These are phyloP conservation scores for Aegilops tauschii DNA, from an alignment of 176 grass and related monocot genomes.

Conservation along the genomic window DNA sequence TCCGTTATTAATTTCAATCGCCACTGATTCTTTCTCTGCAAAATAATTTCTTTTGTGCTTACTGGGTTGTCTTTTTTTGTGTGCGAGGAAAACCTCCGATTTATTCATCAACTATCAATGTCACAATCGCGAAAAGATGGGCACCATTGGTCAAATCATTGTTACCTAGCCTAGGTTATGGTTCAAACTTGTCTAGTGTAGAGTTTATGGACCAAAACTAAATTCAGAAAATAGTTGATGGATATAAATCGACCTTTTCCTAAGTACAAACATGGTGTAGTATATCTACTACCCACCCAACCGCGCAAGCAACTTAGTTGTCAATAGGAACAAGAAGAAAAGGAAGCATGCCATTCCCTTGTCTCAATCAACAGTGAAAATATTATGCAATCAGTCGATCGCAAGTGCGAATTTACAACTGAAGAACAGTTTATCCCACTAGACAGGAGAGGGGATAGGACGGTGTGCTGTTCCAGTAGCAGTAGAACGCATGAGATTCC, in stretches of 20 bases:
- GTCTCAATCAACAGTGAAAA: conserved; percentile 4
- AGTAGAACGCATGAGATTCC: conserved; percentile 38
- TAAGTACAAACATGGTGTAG: not conserved
- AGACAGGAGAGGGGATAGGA: not conserved
- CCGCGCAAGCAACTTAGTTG: not conserved
- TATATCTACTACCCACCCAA: not conserved
- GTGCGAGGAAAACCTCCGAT: too few relatives aligned
- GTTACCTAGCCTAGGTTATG: not conserved
- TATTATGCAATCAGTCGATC: not conserved
- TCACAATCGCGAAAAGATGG: not conserved
- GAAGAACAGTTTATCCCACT: conserved; percentile 24
- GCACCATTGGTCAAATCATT: not conserved
- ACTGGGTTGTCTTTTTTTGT: not conserved
- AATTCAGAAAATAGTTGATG: not conserved
- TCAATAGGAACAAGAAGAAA: not conserved
- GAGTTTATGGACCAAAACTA: not conserved
- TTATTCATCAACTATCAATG: too few relatives aligned
- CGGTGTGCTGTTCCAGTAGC: conserved; percentile 1
- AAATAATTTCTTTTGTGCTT: not conserved
- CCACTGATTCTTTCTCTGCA: not conserved
- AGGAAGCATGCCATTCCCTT: not conserved
- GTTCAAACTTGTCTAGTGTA: not conserved
- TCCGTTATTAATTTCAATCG: not conserved
- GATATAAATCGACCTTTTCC: not conserved
- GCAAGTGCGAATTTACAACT: not conserved